phyloP scores from a whole-genome alignment of 202 grass and related monocot genomes.

The Digitaria exilis region DNA sequence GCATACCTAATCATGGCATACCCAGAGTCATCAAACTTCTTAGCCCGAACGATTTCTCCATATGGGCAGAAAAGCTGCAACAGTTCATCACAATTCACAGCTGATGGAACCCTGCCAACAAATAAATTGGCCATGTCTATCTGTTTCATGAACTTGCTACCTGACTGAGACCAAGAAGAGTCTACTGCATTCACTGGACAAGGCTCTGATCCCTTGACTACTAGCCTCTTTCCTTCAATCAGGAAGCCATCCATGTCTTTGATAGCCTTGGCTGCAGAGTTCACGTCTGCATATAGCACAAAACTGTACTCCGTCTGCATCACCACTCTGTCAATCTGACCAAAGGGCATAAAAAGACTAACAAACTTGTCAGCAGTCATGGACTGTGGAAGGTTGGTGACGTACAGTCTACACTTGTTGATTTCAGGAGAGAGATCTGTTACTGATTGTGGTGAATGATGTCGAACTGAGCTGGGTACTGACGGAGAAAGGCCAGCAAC shows the following conservation, averaged over 20 bases:
- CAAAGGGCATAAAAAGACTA: slow-evolving; percentile 48
- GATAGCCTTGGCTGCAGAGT: slow-evolving; percentile 25
- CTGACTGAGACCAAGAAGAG: slow-evolving; percentile 21
- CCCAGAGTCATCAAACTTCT: slow-evolving; percentile 34
- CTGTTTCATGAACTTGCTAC: slow-evolving; percentile 37
- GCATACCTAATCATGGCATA: slow-evolving; percentile 58
- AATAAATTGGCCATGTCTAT: slow-evolving; percentile 60
- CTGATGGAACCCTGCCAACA: slow-evolving; percentile 47
- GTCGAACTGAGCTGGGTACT: slow-evolving; percentile 37
- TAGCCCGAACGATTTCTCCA: slow-evolving; percentile 55
- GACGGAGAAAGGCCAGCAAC: slow-evolving; percentile 38
- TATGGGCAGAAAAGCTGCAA: slow-evolving; percentile 59
- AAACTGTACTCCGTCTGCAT: slow-evolving; percentile 37
- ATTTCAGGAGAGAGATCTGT: slow-evolving; percentile 16
- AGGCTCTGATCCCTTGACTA: slow-evolving; percentile 35
- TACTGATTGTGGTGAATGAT: not conserved
- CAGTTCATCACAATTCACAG: slow-evolving; percentile 44
- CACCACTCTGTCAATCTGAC: slow-evolving; percentile 48
- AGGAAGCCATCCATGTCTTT: slow-evolving; percentile 46
- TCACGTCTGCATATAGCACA: slow-evolving; percentile 42
- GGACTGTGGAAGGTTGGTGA: slow-evolving; percentile 41
- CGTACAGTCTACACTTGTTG: slow-evolving; percentile 37
- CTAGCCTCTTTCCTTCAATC: slow-evolving; percentile 46
- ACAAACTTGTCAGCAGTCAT: slow-evolving; percentile 43
- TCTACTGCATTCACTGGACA: slow-evolving; percentile 22